Evolutionary conservation across 495 filamentous ascomycete genomes (phyloP).

Genomic region (Aspergillus conjunctus): DNA sequence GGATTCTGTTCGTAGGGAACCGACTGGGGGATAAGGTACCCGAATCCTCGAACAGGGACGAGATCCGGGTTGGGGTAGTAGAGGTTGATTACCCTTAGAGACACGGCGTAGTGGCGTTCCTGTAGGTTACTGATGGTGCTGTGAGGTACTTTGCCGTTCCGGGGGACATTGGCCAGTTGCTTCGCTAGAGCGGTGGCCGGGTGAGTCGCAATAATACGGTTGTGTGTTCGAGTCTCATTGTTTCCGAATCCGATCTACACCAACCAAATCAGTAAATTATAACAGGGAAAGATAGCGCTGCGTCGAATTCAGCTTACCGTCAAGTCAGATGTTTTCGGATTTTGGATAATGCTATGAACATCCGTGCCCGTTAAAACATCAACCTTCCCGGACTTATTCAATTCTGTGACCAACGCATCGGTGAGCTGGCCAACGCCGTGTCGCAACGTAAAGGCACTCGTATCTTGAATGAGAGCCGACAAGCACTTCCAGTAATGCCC

Average conservation of each 20-base stretch:
- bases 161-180: constrained; percentile 17
- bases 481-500: constrained; percentile 21
- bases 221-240: constrained; percentile 39
- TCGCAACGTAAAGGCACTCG: constrained; percentile 57
- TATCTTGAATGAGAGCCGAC: constrained; percentile 22
- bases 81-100: constrained; percentile 89
- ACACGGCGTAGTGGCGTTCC: constrained; percentile 63
- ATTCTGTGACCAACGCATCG: constrained; percentile 29
- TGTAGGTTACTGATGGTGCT: constrained; percentile 42
- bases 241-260: constrained; percentile 22
- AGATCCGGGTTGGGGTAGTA: constrained; percentile 70
- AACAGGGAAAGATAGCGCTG: neutral
- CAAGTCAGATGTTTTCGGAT: constrained; percentile 20
- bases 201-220: constrained; percentile 73
- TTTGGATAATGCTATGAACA: constrained; percentile 24
- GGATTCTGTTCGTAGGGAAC: constrained; percentile 74
- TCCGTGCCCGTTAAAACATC: constrained; percentile 28
- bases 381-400: constrained; percentile 37
- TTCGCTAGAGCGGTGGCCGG: constrained; percentile 44
- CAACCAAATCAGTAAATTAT: neutral
- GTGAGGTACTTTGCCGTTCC: constrained; percentile 20
- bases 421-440: constrained; percentile 39
- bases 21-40: constrained; percentile 81
- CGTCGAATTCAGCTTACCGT: constrained; percentile 18
- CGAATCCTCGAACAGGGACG: constrained; percentile 72